Conservation (phyloP, 2,329 filamentous ascomycete genomes). For the Fusarium dimerum region DNA sequence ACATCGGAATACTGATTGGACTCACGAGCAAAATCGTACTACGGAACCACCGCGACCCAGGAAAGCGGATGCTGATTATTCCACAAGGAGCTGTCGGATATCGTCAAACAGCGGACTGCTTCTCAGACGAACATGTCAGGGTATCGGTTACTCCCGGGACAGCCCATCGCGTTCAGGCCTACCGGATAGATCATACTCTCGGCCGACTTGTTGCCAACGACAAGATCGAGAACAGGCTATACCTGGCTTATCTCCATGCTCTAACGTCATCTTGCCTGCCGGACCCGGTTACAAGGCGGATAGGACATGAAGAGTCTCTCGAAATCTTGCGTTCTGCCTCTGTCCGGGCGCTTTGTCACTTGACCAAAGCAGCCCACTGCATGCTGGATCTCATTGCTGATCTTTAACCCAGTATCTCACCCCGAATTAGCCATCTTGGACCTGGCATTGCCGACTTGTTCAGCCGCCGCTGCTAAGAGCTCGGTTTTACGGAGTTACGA, state of each 20-base stretch:
- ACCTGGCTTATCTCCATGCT: slow-evolving; percentile 53
- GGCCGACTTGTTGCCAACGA: slow-evolving; percentile 52
- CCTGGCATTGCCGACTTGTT: no score
- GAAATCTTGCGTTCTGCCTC: slow-evolving; percentile 49
- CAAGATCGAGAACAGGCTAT: slow-evolving; percentile 52
- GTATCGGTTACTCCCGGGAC: slow-evolving; percentile 36
- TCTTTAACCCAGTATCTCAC: no score
- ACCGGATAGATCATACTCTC: slow-evolving; percentile 50
- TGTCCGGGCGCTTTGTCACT: slow-evolving; percentile 36
- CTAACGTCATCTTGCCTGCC: slow-evolving; percentile 54
- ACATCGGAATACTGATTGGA: slow-evolving; percentile 11
- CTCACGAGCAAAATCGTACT: slow-evolving; percentile 46
- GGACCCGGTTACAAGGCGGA: slow-evolving; percentile 48
- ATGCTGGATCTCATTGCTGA: neutral
- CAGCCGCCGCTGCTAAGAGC: no score
- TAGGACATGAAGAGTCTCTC: slow-evolving; percentile 57
- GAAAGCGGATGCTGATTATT: slow-evolving; percentile 39
- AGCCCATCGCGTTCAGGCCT: slow-evolving; percentile 39
- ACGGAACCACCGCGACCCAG: slow-evolving; percentile 1
- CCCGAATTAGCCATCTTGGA: no score
- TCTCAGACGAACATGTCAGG: slow-evolving; percentile 30
- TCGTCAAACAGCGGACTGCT: fast-evolving
- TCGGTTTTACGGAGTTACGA: no score
- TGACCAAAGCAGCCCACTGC: neutral
- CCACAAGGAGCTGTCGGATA: slow-evolving; percentile 32